A percentile compares a stretch with the other conserved stretches of the same genome.
phyloP scores from a whole-genome alignment of 805 yeast species.

The Suhomyces vadensis region DNA sequence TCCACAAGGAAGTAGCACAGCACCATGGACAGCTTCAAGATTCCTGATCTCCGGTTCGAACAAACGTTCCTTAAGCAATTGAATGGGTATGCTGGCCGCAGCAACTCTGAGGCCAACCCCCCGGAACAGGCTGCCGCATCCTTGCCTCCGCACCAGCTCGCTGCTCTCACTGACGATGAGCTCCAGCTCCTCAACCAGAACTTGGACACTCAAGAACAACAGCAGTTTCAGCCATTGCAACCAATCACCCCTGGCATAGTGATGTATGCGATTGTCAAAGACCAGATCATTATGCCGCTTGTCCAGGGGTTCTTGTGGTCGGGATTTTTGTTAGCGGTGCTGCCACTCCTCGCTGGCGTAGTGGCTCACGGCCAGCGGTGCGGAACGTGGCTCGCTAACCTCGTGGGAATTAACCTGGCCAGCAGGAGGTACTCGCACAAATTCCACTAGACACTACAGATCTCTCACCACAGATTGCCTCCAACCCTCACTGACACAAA shows the following conservation, averaged over 20 bases:
- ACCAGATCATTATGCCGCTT: constrained; percentile 54
- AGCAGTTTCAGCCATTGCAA: constrained; percentile 27
- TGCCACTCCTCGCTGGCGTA: constrained; percentile 34
- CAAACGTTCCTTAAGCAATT: constrained; percentile 50
- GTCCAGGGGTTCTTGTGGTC: constrained; percentile 53
- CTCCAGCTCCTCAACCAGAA: constrained; percentile 11
- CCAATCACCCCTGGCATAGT: constrained; percentile 48
- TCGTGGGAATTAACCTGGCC: constrained; percentile 22
- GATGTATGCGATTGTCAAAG: constrained; percentile 49
- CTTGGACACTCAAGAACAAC: constrained; percentile 11
- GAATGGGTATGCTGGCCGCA: constrained; percentile 28
- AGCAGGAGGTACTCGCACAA: too few relatives aligned
- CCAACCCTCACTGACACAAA: too few relatives aligned
- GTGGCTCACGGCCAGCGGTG: constrained; percentile 28
- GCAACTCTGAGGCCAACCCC: too few relatives aligned
- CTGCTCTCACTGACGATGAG: constrained; percentile 12
- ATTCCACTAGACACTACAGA: background rate
- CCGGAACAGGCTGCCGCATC: constrained; percentile 1
- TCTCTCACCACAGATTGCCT: background rate
- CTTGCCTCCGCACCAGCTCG: background rate
- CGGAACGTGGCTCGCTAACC: constrained; percentile 26
- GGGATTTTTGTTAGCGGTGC: constrained; percentile 35
- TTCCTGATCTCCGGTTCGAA: constrained; percentile 71
- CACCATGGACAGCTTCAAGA: constrained; percentile 5
- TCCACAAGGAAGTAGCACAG: too few relatives aligned